Evolutionary conservation across 2,329 filamentous ascomycete species (phyloP).

Genomic region (Parastagonospora nodorum): DNA sequence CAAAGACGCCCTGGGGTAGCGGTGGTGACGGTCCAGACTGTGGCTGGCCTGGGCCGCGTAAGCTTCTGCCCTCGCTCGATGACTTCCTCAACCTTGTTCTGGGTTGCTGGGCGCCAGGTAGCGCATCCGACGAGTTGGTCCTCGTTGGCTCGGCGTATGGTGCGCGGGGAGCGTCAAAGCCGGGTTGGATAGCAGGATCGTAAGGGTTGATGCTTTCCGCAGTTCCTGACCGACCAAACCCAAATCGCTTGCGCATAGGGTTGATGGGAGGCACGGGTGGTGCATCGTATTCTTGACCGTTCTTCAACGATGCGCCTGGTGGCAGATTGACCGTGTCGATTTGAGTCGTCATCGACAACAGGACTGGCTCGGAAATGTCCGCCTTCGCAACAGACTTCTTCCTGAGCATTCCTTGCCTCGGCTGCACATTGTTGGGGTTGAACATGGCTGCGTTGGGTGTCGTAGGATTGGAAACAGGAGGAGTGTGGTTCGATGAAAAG

Average conservation of each 20-base stretch:
- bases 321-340: conserved; percentile 64
- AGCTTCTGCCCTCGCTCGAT: conserved; percentile 56
- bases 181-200: conserved; percentile 47
- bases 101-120: conserved; percentile 41
- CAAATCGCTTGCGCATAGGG: conserved; percentile 60
- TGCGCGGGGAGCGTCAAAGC: conserved; percentile 37
- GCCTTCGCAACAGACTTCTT: conserved; percentile 65
- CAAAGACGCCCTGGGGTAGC: conserved; percentile 31
- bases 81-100: conserved; percentile 54
- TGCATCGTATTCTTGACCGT: conserved; percentile 48
- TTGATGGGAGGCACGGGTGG: conserved; percentile 64
- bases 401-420: conserved; percentile 44
- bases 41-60: conserved; percentile 49
- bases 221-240: conserved; percentile 43
- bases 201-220: conserved; percentile 33
- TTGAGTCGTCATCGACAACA: conserved; percentile 61
- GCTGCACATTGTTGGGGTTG: conserved; percentile 35
- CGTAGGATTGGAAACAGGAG: conserved; percentile 55
- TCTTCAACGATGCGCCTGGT: conserved; percentile 59
- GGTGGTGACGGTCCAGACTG: conserved; percentile 32
- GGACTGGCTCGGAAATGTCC: conserved; percentile 65
- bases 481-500: conserved; percentile 59
- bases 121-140: conserved; percentile 52
- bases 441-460: conserved; percentile 48
- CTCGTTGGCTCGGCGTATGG: conserved; percentile 43